Conservation (phyloP, 176 grass and related monocot genomes). For the Cenchrus americanus region DNA sequence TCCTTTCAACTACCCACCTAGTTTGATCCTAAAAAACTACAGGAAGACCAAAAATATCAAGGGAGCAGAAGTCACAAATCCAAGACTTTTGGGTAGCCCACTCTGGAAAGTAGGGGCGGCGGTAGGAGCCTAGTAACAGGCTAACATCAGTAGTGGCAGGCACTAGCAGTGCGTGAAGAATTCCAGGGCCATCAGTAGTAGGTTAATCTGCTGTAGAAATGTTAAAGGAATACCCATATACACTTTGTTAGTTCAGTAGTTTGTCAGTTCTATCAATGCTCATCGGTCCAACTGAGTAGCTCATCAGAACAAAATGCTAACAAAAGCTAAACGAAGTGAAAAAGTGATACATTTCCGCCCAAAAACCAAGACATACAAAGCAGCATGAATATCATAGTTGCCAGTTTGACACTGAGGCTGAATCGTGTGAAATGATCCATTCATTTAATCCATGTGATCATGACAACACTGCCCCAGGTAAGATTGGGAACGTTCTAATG, state of each 20-base stretch:
- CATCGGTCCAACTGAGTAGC: background rate
- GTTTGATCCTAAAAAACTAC: background rate
- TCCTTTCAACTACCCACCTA: conserved; percentile 14
- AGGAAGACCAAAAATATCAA: background rate
- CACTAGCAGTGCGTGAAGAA: background rate
- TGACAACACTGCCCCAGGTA: background rate
- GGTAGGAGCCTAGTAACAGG: background rate
- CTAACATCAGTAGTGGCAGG: background rate
- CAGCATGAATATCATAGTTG: background rate
- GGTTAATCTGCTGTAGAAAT: background rate
- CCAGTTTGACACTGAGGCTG: background rate
- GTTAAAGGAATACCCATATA: background rate
- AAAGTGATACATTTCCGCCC: background rate
- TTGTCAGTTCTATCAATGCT: background rate
- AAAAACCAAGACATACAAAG: background rate
- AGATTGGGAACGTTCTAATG: background rate
- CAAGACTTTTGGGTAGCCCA: background rate
- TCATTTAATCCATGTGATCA: background rate
- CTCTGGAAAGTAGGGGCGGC: background rate
- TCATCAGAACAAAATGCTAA: background rate
- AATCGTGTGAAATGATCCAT: background rate
- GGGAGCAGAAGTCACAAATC: background rate
- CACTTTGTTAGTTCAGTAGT: background rate
- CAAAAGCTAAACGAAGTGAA: background rate
- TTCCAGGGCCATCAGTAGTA: background rate